These are phyloP conservation scores for Trametes villosa DNA, from an alignment of 768 basidiomycete species.

Conservation along the genomic window DNA sequence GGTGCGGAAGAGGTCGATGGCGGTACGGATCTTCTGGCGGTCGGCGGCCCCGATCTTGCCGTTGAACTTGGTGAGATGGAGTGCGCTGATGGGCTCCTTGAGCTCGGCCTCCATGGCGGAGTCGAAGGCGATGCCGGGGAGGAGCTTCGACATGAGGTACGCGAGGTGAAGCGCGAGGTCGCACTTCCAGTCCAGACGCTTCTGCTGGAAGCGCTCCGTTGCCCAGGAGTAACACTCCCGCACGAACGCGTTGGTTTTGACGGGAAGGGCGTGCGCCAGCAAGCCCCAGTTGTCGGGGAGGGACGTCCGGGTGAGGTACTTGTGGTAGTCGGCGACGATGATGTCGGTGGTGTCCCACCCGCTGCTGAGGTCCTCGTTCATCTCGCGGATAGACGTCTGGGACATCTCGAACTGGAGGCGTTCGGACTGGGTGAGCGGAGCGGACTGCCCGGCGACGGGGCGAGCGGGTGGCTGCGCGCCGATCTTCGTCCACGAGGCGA, in stretches of 20 bases:
- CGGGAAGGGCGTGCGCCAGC: not conserved
- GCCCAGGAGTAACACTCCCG: not conserved
- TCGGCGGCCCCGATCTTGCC: not conserved
- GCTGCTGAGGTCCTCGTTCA: not conserved
- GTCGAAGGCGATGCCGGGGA: not conserved
- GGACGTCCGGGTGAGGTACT: not conserved
- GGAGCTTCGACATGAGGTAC: not conserved
- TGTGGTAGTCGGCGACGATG: not conserved
- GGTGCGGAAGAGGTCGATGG: no score
- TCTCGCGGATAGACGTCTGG: not conserved
- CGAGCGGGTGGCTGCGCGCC: not conserved
- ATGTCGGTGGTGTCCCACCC: not conserved
- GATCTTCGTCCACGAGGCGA: not conserved
- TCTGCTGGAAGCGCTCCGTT: not conserved
- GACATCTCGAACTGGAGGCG: not conserved
- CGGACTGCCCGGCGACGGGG: not conserved
- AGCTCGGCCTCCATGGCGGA: not conserved
- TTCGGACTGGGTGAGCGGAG: not conserved
- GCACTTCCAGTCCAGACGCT: not conserved
- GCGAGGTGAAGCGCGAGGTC: conserved; percentile 1
- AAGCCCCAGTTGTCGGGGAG: not conserved
- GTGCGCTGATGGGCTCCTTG: no score
- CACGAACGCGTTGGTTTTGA: not conserved
- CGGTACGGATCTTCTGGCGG: no score
- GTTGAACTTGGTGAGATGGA: no score